Evolutionary conservation across 2,329 filamentous ascomycete genomes (phyloP), one percentile per base, ranked within the genome.

Genomic region (Exserohilum rostratum): DNA sequence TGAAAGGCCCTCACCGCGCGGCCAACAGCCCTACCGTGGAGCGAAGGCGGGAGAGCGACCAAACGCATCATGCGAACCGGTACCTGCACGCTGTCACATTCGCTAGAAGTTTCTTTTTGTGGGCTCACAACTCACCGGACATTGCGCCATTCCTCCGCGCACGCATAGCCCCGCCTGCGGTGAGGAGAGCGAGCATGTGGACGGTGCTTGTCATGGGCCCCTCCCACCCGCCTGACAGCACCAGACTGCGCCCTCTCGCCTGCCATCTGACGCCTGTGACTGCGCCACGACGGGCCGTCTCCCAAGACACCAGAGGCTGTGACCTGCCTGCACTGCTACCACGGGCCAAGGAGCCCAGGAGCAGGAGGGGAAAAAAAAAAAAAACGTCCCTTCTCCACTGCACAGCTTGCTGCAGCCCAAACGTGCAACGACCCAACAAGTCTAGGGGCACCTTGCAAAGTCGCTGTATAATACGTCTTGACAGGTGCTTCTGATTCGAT

Each of bases 101-200:
- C 46, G 37, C 43, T 46, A 47, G 27, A 50, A 45, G 42, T 43
- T 46, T 51, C 47, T 53, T 47, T 54, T 42, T 46, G 34, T 49
- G 47, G 52, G 27, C 50, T 30, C n/a, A 10, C 25, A 44, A 15
- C 50, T 60, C 49, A 60, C 58, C 61, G 55, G 51, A 53, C 50
- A 45, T 50, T 40, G 56, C 58, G 54, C 50, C 46, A 54, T 38
- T 35, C 15, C 33, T 13, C 46, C 31, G 44, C 20, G 22, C 22
- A 25, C 39, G 57, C 61, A 62, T 54, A 55, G 59, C 61, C 61
- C 56, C 58, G 51, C 56, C 55, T 50, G 42, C 58, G 50, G 55
- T 60, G 53, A 56, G 39, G 6, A 27, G 33, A 37, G 34, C 45
- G 53, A 54, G 47, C 60, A 46, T 55, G 55, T 53, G 49, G 29